Evolutionary conservation across 139 green algal genomes (phyloP), one percentile per base, ranked within the genome.

Genomic region (Pleodorina starrii): DNA sequence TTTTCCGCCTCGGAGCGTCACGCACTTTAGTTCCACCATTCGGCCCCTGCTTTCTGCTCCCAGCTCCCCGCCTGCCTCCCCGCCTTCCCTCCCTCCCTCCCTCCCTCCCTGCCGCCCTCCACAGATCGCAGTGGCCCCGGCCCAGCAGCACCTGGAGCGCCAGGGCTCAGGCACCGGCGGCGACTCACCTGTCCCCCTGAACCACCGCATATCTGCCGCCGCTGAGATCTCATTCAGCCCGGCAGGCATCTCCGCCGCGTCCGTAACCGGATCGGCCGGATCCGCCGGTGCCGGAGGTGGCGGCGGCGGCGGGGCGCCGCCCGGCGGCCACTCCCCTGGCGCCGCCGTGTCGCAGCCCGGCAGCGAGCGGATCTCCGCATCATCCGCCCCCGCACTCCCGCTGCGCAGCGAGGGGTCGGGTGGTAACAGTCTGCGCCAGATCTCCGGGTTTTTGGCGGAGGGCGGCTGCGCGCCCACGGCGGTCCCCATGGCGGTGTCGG

Each of bases 121-220:
- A 19, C 63, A 76, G 32, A 25, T 46, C 35, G 68, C 68, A 29
- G 68, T 76, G 35, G 35, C 68, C 32, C 68, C 68, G 10, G 11
- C 68, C 17, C 68, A 76, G 68, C 68, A 76, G 68, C 68, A 76
- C 35, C 68, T 76, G 68, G 68, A 76, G 68, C 68, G 68, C 32
- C 14, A 21, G 35, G 68, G 68, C 63, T 73, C 63, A 21, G 63
- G 63, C 29, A 35, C 6, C 32, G 63, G 63, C 63, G 29, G 21
- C 27, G 19, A 38, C 32, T 4, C 27, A 38, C 2, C 2, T 11
- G 29, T 19, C 29, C 27, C 16, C 19, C 21, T 23, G 2, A 6
- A 6, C 25, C 63, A 73, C n/a, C 63, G 63, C 32, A 38, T 73
- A 11, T 73, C 63, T 23, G n/a, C 63, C 2, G n/a, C 63, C 2